Conservation (phyloP, 2,329 filamentous ascomycete species). For the Fusarium scirpi region DNA sequence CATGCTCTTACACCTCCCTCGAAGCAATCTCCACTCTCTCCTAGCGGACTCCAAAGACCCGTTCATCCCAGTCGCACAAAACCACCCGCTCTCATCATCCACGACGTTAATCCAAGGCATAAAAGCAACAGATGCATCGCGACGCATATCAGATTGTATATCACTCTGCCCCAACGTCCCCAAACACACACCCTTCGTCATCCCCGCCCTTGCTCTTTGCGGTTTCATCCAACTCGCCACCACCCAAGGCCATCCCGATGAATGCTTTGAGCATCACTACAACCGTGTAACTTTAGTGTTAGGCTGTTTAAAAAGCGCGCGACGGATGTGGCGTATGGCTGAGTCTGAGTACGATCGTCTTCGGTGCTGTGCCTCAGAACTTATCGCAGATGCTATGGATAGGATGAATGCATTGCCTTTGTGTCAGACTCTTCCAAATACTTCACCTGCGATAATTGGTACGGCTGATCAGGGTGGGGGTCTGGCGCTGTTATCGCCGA, state of each 20-base stretch:
- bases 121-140: slow-evolving; percentile 42
- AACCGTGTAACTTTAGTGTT: slow-evolving; percentile 34
- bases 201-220: slow-evolving; percentile 32
- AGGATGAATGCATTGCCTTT: slow-evolving; percentile 40
- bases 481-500: not conserved
- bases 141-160: slow-evolving; percentile 39
- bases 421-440: slow-evolving; percentile 10
- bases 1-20: slow-evolving; percentile 41
- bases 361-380: slow-evolving; percentile 28
- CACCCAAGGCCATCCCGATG: slow-evolving; percentile 33
- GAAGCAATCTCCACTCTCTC: slow-evolving; percentile 26
- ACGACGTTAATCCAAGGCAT: slow-evolving; percentile 36
- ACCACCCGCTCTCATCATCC: slow-evolving; percentile 22
- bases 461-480: slow-evolving; percentile 8
- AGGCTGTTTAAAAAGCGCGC: slow-evolving; percentile 33
- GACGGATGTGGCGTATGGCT: slow-evolving; percentile 35
- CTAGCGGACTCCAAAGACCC: slow-evolving; percentile 29
- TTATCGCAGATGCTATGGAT: slow-evolving; percentile 39
- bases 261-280: slow-evolving; percentile 43
- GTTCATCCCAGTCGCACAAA: slow-evolving; percentile 12
- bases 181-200: slow-evolving; percentile 40
- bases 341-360: slow-evolving; percentile 38
- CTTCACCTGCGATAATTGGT: not conserved
- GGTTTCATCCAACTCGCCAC: slow-evolving; percentile 40
- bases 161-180: slow-evolving; percentile 35